These are phyloP conservation scores for Pelargonium fulgidum DNA, from an alignment of 441 rosid genomes.

Conservation along the genomic window DNA sequence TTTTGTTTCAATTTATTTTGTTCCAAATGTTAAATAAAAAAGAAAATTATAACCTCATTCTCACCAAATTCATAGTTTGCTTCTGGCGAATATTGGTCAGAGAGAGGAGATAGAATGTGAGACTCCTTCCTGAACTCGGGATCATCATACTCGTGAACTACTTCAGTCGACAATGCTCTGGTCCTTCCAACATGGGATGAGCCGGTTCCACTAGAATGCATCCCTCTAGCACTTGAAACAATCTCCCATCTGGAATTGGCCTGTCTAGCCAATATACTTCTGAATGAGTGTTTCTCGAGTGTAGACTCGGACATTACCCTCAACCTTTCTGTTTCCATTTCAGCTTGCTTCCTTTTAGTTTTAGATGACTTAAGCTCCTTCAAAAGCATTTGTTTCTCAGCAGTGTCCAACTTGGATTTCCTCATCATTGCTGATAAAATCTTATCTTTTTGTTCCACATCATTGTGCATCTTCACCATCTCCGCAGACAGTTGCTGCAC, in stretches of 20 bases:
- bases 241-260: conserved; percentile 24
- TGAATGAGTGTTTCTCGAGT: conserved; percentile 45
- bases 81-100: conserved; percentile 24
- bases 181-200: background rate
- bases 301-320: conserved; percentile 40
- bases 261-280: conserved; percentile 58
- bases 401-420: conserved; percentile 55
- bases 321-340: conserved; percentile 53
- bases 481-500: conserved; percentile 53
- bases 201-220: too few species aligned
- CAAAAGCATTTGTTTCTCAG: conserved; percentile 57
- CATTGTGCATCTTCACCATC: conserved; percentile 47
- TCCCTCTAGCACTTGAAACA: too few species aligned
- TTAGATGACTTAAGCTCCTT: conserved; percentile 55
- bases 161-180: conserved; percentile 21
- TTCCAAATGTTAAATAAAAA: too few species aligned
- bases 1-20: too few species aligned
- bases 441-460: conserved; percentile 73
- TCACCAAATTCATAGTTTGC: conserved; percentile 43
- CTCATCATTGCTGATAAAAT: conserved; percentile 67
- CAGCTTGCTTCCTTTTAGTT: conserved; percentile 61
- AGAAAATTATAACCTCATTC: background rate
- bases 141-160: conserved; percentile 32
- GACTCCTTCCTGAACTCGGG: conserved; percentile 34
- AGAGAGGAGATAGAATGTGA: conserved; percentile 12